Percentiles rank a stretch among this genome's conserved stretches.
phyloP scores from a whole-genome alignment of 306 rosid species.

The Luffa aegyptiaca region DNA sequence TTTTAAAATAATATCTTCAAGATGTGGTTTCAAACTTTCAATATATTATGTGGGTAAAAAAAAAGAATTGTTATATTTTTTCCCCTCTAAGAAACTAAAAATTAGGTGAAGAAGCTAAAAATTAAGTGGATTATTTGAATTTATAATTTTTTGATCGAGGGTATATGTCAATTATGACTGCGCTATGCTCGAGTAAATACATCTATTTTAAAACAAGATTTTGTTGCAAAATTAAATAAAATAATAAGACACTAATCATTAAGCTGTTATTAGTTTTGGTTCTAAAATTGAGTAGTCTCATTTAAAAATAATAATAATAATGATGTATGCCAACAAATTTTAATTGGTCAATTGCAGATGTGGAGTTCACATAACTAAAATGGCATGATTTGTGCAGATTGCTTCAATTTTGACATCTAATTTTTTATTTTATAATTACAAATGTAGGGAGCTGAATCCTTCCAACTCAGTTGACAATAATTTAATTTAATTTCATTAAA shows the following conservation, averaged over 20 bases:
- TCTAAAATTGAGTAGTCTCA: background rate
- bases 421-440: background rate
- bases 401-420: background rate
- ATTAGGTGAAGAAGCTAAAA: too few species aligned
- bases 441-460: background rate
- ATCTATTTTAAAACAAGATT: background rate
- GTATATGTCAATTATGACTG: too few species aligned
- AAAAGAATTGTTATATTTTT: too few species aligned
- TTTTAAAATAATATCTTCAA: too few species aligned
- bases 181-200: too few species aligned
- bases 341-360: background rate
- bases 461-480: background rate
- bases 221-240: background rate
- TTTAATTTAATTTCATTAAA: background rate
- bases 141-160: too few species aligned
- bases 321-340: background rate
- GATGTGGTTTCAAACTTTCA: background rate
- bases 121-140: too few species aligned
- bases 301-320: too few species aligned
- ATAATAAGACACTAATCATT: background rate
- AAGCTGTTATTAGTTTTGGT: background rate
- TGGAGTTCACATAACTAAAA: background rate
- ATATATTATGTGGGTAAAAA: background rate
- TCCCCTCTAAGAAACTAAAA: background rate
- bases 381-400: background rate